A percentile compares a stretch with the other conserved stretches of the same genome.
Evolutionary conservation across 2,329 filamentous ascomycete species (phyloP).

Genomic region (Calonectria fujianensis): DNA sequence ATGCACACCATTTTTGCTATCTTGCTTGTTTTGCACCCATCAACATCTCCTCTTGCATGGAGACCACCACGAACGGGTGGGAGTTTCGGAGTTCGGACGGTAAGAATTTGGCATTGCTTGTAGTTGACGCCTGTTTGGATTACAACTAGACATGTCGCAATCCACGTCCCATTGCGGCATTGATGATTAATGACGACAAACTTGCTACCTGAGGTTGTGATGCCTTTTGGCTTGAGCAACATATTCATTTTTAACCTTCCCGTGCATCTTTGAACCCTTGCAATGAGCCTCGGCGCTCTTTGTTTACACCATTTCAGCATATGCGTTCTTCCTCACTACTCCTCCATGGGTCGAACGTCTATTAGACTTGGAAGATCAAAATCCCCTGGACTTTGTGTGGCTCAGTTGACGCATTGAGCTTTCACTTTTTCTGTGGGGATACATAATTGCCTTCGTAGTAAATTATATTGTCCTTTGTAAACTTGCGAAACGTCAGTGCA

Average conservation of each 20-base stretch:
- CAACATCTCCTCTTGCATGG: constrained; percentile 17
- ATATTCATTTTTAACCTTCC: background rate
- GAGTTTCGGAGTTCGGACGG: constrained; percentile 49
- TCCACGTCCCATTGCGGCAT: constrained; percentile 35
- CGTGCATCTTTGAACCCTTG: background rate
- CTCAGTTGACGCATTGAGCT: constrained; percentile 66
- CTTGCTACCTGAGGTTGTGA: constrained; percentile 30
- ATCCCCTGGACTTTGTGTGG: constrained; percentile 72
- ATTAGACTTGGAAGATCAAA: constrained; percentile 72
- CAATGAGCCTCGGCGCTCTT: background rate
- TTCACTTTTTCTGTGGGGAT: constrained; percentile 69
- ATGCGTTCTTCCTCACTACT: constrained; percentile 69
- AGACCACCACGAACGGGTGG: constrained; percentile 16
- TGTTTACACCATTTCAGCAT: constrained; percentile 69
- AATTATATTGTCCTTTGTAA: background rate
- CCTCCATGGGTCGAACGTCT: constrained; percentile 72
- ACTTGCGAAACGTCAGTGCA: background rate
- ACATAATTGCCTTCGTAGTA: constrained; percentile 56
- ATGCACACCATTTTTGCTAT: constrained; percentile 7
- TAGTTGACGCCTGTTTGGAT: background rate
- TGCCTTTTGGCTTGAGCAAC: background rate
- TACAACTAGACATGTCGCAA: constrained; percentile 15
- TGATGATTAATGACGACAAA: constrained; percentile 47
- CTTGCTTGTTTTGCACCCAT: constrained; percentile 15
- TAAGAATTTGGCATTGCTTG: constrained; percentile 38